Evolutionary conservation across 2,329 filamentous ascomycete species (phyloP).

Genomic region (Neopestalotiopsis clavispora): DNA sequence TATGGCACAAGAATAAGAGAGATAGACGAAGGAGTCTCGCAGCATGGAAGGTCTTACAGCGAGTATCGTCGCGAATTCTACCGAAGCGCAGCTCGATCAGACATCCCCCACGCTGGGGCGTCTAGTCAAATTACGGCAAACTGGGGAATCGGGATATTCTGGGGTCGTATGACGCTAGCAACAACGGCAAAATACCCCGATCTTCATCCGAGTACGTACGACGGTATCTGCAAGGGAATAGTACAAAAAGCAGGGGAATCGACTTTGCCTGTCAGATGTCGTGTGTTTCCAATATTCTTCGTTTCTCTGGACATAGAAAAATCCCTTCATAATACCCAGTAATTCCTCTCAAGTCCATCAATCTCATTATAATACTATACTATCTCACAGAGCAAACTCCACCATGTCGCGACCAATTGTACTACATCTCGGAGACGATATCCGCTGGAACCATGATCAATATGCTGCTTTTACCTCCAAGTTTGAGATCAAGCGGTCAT

Average conservation of each 20-base stretch:
- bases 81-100: not conserved
- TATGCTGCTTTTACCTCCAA: slow-evolving; percentile 21
- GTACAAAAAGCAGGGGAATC: not conserved
- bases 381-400: not conserved
- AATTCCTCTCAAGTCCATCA: not conserved
- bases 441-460: slow-evolving; percentile 25
- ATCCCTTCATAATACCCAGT: not conserved
- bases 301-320: not conserved
- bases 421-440: slow-evolving; percentile 25
- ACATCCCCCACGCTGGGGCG: not conserved
- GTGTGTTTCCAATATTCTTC: not conserved
- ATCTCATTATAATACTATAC: not conserved
- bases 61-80: not conserved
- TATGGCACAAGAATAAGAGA: too few species aligned
- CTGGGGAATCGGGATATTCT: not conserved
- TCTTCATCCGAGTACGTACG: not conserved
- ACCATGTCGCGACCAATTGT: slow-evolving; percentile 23
- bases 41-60: not conserved
- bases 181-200: slow-evolving; percentile 9
- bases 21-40: too few species aligned
- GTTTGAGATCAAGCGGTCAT: slow-evolving; percentile 24
- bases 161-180: not conserved
- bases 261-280: not conserved
- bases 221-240: not conserved
- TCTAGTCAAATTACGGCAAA: not conserved